Conservation (phyloP, 371 early-diverging fungal species). For the Mucor circinelloides region DNA sequence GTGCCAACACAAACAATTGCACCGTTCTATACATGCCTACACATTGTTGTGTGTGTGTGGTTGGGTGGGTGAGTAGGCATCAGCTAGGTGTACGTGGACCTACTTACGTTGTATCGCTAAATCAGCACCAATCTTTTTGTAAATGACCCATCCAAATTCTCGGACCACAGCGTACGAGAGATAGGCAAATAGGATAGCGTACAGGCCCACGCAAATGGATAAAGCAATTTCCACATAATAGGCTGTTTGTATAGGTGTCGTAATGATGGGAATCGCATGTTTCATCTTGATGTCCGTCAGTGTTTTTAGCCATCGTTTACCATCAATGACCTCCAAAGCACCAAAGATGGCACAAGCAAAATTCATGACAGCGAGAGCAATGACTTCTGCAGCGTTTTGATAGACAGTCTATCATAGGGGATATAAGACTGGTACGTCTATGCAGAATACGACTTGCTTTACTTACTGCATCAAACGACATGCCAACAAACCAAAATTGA, state of each 20-base stretch:
- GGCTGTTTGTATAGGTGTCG: slow-evolving; percentile 34
- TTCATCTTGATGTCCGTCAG: slow-evolving; percentile 14
- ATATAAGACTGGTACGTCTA: no score
- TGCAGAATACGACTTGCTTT: not conserved
- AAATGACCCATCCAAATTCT: slow-evolving; percentile 54
- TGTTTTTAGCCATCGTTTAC: slow-evolving; percentile 32
- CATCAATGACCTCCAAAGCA: slow-evolving; percentile 43
- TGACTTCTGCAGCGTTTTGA: slow-evolving; percentile 46
- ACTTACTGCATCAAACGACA: slow-evolving; percentile 55
- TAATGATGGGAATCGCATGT: slow-evolving; percentile 7
- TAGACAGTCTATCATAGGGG: slow-evolving; percentile 45
- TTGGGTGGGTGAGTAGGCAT: not conserved
- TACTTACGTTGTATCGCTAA: slow-evolving; percentile 44
- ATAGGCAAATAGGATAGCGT: slow-evolving; percentile 38
- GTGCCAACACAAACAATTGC: slow-evolving; percentile 38
- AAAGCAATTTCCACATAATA: slow-evolving; percentile 42
- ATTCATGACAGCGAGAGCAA: slow-evolving; percentile 43
- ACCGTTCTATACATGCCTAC: slow-evolving; percentile 37
- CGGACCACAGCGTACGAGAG: slow-evolving; percentile 38
- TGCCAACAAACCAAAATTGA: slow-evolving; percentile 48
- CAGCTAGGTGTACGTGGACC: not conserved
- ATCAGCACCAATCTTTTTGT: slow-evolving; percentile 56
- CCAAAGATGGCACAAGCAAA: slow-evolving; percentile 41
- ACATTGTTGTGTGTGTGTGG: no score
- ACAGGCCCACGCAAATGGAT: slow-evolving; percentile 31